A percentile compares a stretch with the other conserved stretches of the same genome.
These are phyloP conservation scores for Pulicaria dysenterica DNA, from an alignment of 129 eudicot genomes.

Conservation along the genomic window DNA sequence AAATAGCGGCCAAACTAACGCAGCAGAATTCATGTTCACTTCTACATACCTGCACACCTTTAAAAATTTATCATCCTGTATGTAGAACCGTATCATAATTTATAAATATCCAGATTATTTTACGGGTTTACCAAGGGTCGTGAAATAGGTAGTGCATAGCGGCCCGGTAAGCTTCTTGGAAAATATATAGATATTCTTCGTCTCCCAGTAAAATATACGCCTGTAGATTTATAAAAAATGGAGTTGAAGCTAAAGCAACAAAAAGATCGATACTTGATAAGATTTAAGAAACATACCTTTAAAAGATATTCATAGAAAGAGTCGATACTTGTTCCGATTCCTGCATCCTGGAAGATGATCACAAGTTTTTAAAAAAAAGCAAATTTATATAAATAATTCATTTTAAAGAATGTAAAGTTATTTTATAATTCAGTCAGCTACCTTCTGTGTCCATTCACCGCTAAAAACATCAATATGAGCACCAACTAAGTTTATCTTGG, in stretches of 20 bases:
- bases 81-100: neutral
- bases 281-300: constrained; percentile 69
- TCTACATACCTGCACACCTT: constrained; percentile 83
- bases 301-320: constrained; percentile 97
- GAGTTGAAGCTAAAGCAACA: constrained; percentile 1
- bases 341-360: constrained; percentile 78
- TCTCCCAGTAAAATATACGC: constrained; percentile 91
- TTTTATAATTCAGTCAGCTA: constrained; percentile 13
- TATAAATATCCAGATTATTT: constrained; percentile 1
- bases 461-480: constrained; percentile 97
- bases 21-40: constrained; percentile 98
- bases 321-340: constrained; percentile 98
- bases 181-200: constrained; percentile 90
- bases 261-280: constrained; percentile 1
- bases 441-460: constrained; percentile 99
- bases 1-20: constrained; percentile 95
- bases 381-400: constrained; percentile 4
- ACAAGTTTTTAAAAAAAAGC: constrained; percentile 10
- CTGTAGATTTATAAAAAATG: constrained; percentile 41
- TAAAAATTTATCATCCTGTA: constrained; percentile 25
- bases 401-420: neutral
- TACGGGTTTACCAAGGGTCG: constrained; percentile 99
- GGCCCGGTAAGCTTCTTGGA: constrained; percentile 95
- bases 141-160: constrained; percentile 89
- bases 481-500: constrained; percentile 87